Evolutionary conservation across 139 green algal genomes (phyloP), one percentile per base, ranked within the genome.

Genomic region (Coccomyxa sp.): DNA sequence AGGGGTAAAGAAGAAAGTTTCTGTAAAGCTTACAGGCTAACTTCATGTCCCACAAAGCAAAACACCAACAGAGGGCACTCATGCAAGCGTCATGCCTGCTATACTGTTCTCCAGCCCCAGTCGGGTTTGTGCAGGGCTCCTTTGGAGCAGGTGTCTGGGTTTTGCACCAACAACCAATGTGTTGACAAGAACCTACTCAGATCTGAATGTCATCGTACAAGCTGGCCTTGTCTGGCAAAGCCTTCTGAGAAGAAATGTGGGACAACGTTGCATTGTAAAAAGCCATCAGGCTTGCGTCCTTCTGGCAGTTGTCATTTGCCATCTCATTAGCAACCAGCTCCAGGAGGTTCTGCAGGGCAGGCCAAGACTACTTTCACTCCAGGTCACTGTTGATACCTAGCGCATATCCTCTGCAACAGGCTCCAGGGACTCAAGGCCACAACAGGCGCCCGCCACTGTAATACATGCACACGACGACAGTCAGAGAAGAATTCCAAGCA

Each of bases 291-390:
- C 36, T 68, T 22, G 73, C 70, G 55, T 85, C 82, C 33, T 89
- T 77, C 40, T 75, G 58, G 74, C 78, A 86, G 31, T 69, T 64
- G 8, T 87, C 85, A 24, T 29, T 68, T 1, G 82, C 70, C 68
- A 94, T 83, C 76, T 94, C 90, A 64, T 81, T 91, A 37, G 82
- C 74, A 16, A 92, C 88, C 76, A 94, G 83, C 77, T 93, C 88
- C 68, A 94, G 69, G 58, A 95, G 75, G 22, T 71, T 81, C 84
- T 88, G 84, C 81, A 74, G 2, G 1, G 29, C 77, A 41, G 36
- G 24, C 33, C 14, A 58, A 34, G 36, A 38, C 7, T 55, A n/a
- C 68, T 14, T 10, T 40, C 39, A 41, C 40, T 36, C 64, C 8
- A 8, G 18, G 18, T 16, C 12, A 37, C 64, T 36, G 8, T 37